Conservation (phyloP, 768 basidiomycete genomes). For the Termitomyces sp. region DNA sequence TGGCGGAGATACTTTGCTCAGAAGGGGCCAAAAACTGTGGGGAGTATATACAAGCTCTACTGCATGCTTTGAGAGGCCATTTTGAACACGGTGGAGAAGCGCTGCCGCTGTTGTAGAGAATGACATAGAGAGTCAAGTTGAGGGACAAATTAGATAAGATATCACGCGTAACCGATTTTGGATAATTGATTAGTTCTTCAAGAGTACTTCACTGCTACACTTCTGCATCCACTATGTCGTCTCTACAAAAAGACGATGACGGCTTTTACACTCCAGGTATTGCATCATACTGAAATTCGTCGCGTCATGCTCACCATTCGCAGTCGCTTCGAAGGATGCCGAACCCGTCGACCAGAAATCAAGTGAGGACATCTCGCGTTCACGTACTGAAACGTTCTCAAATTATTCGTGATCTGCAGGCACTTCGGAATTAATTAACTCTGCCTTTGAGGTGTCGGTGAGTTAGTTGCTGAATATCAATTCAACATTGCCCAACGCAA, state of each 20-base stretch:
- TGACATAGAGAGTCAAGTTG: neutral
- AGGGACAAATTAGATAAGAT: conserved; percentile 13
- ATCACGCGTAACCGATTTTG: neutral
- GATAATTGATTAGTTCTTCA: neutral
- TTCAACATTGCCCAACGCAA: neutral
- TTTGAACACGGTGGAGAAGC: conserved; percentile 36
- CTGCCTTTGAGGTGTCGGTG: conserved; percentile 82
- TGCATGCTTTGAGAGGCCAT: conserved; percentile 32
- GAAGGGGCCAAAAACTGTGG: conserved; percentile 63
- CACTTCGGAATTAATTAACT: conserved; percentile 61
- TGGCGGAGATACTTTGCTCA: conserved; percentile 14
- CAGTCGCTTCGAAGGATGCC: conserved; percentile 14
- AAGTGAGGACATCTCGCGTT: conserved; percentile 12
- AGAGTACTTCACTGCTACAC: too few relatives aligned
- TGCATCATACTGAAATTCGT: neutral
- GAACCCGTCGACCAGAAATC: conserved; percentile 24
- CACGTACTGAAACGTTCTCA: neutral
- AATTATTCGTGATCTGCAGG: conserved; percentile 13
- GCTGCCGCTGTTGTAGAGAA: neutral
- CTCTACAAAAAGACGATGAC: conserved; percentile 72
- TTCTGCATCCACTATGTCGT: conserved; percentile 15
- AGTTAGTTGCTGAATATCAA: neutral
- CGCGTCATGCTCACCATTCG: neutral
- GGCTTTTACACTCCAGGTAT: conserved; percentile 71
- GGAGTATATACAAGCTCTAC: conserved; percentile 60